A percentile compares a stretch with the other conserved stretches of the same genome.
Conservation (phyloP, 805 yeast species). For the Ogataea glucozyma region DNA sequence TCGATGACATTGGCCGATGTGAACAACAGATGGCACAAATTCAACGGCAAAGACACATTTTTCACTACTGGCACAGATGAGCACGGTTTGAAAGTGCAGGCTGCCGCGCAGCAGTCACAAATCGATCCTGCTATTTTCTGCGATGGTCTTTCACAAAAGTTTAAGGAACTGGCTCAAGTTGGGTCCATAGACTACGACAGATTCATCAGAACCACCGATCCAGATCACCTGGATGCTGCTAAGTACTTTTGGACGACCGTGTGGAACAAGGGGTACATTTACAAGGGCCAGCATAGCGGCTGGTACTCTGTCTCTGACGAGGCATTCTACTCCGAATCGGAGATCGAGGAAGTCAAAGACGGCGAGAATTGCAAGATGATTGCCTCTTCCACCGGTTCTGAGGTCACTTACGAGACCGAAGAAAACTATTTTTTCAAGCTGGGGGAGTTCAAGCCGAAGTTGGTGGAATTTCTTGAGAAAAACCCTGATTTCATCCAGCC, state of each 20-base stretch:
- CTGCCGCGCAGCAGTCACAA: conserved; percentile 64
- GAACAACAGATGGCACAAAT: conserved; percentile 66
- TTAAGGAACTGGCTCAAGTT: conserved; percentile 59
- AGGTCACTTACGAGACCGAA: conserved; percentile 75
- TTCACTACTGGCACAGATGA: conserved; percentile 95
- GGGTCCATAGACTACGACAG: conserved; percentile 64
- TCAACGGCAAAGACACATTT: conserved; percentile 44
- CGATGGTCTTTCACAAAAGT: conserved; percentile 64
- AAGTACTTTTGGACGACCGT: conserved; percentile 68
- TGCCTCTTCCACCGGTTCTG: conserved; percentile 70
- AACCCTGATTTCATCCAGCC: conserved; percentile 72
- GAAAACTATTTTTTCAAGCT: conserved; percentile 84
- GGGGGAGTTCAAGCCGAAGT: conserved; percentile 53
- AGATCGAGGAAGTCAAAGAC: conserved; percentile 47
- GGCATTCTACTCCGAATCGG: conserved; percentile 85
- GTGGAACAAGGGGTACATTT: conserved; percentile 61
- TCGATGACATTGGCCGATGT: conserved; percentile 85
- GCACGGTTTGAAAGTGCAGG: conserved; percentile 90
- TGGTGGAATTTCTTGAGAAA: conserved; percentile 49
- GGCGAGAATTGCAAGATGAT: conserved; percentile 37
- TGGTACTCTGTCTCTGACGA: conserved; percentile 97
- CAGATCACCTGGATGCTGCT: conserved; percentile 71
- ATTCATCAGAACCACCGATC: conserved; percentile 89
- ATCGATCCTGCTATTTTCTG: conserved; percentile 68
- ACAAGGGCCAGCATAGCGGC: conserved; percentile 82